Base-by-base conservation (phyloP, 179 eudicot species). In the Carnegiea gigantea region DNA sequence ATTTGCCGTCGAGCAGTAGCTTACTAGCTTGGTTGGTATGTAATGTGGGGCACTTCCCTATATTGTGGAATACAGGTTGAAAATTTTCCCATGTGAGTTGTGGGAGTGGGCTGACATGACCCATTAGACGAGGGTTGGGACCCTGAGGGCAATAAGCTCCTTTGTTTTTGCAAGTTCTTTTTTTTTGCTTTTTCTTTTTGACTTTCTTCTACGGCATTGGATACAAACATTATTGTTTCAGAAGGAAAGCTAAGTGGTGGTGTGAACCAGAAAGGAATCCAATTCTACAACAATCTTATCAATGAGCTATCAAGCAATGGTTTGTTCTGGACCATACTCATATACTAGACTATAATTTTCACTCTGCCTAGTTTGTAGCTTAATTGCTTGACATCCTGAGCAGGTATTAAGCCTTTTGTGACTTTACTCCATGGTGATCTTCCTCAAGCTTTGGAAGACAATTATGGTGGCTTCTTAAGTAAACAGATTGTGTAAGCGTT, bases 211-310 rank as follows among this genome's bases (percentile, higher is more conserved):
- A 2, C 15, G 9, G 12, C 49, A 13, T 20, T 71, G 11, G 36
- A 33, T 33, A 8, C 44, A 15, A n/a, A 74, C 38, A 5, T 49
- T 74, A 59, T 74, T 74, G 77, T 79, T 75, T 70, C 87, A 88
- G 92, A 80, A 59, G 92, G 92, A 53, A 88, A 81, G 80, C 70
- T 87, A 48, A 84, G 86, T 49, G 82, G 86, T 64, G 91, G 90
- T 44, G 76, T 85, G 65, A 90, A 89, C 80, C 68, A 79, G 83
- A 46, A 80, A 74, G 93, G 91, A 72, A 79, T 90, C 71, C 49
- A 75, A 76, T 89, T 82, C 82, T 90, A 90, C 85, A 86, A 86
- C 77, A 79, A 89, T 77, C 87, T 90, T 80, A 90, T 90, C 76
- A 78, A 89, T 30, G 91, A 88, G 80, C 85, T 89, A 28, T 68